phyloP scores from a whole-genome alignment of 331 rosid species.

The Malus hybrid region DNA sequence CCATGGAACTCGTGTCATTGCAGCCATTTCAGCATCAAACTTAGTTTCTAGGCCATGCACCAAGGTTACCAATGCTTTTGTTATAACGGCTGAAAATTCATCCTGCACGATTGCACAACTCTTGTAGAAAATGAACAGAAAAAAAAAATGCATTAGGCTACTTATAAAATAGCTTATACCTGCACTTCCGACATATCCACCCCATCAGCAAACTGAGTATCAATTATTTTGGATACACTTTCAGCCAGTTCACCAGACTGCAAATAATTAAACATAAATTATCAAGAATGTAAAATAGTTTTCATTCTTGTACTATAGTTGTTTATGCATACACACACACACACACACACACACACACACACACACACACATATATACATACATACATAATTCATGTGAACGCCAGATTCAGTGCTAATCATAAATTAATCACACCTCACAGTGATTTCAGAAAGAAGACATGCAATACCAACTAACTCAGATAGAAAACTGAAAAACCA shows the following conservation, averaged over 20 bases:
- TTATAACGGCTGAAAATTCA: conserved; percentile 91
- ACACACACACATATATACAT: too few relatives aligned
- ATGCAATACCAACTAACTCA: background rate
- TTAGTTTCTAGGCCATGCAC: conserved; percentile 94
- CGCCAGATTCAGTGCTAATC: background rate
- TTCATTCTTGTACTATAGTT: conserved; percentile 16
- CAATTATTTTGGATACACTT: conserved; percentile 85
- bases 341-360: too few relatives aligned
- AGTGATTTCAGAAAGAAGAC: background rate
- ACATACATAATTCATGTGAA: background rate
- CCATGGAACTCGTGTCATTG: conserved; percentile 96
- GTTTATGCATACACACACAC: background rate
- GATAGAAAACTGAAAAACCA: background rate
- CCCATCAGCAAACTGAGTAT: conserved; percentile 64
- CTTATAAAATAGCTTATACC: conserved; percentile 38
- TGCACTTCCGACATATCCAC: conserved; percentile 96
- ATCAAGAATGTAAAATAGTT: conserved; percentile 15
- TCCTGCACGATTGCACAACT: conserved; percentile 49
- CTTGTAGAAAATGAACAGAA: conserved; percentile 16
- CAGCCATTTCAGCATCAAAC: conserved; percentile 94
- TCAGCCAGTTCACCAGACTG: conserved; percentile 98
- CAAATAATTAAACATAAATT: conserved; percentile 22
- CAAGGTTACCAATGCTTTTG: conserved; percentile 84
- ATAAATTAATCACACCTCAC: background rate
- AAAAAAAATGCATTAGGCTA: background rate